These are phyloP conservation scores for Batkoa obscura DNA, from an alignment of 371 early-diverging fungal species.

Conservation along the genomic window DNA sequence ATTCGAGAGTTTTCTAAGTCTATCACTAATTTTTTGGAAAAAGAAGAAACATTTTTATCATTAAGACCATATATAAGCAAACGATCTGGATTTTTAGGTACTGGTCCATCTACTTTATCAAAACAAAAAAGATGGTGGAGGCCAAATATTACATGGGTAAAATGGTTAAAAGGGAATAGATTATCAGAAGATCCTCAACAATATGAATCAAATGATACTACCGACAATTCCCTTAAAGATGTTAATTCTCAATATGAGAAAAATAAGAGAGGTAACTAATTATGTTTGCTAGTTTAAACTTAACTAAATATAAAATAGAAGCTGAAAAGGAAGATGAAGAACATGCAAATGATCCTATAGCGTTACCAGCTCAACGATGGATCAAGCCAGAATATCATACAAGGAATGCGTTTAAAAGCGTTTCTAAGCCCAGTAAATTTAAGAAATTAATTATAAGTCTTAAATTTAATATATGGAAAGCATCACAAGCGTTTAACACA, in stretches of 20 bases:
- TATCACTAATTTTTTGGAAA: background rate
- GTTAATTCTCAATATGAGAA: background rate
- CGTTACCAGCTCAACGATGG: slow-evolving; percentile 3
- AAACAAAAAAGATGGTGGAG: background rate
- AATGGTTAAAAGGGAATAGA: background rate
- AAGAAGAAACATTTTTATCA: background rate
- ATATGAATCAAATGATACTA: background rate
- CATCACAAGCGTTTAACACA: background rate
- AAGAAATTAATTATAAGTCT: background rate
- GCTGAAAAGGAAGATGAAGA: background rate
- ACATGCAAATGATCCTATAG: background rate
- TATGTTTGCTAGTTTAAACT: background rate
- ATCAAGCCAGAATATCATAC: background rate
- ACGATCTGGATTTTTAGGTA: background rate
- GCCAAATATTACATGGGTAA: background rate
- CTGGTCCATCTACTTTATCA: background rate
- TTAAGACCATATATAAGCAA: background rate
- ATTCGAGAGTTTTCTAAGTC: slow-evolving; percentile 1
- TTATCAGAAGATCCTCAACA: background rate
- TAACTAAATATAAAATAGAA: background rate
- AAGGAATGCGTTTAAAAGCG: background rate
- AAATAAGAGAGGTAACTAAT: background rate
- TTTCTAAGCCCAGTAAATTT: too few relatives aligned
- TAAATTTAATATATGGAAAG: background rate
- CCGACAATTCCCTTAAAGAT: background rate